Percentiles rank a stretch among this genome's conserved stretches.
Conservation (phyloP, 208 protist species). For the Leishmania gerbilli region DNA sequence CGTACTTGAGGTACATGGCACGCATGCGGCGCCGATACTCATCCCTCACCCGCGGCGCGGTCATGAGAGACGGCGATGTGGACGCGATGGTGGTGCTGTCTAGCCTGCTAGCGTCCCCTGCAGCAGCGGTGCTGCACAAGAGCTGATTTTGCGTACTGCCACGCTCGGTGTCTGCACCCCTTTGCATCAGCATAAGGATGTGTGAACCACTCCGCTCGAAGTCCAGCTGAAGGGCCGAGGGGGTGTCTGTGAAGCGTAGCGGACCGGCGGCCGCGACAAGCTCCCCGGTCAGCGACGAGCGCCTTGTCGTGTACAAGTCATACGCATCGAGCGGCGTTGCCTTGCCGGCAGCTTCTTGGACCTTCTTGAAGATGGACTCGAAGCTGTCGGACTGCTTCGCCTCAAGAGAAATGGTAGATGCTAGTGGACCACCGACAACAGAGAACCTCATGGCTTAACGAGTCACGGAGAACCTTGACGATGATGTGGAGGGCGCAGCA, state of each 20-base stretch:
- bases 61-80: slow-evolving; percentile 3
- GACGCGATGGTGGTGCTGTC: background rate
- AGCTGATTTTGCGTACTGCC: slow-evolving; percentile 4
- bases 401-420: slow-evolving; percentile 42
- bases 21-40: slow-evolving; percentile 35
- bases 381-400: slow-evolving; percentile 47
- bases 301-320: slow-evolving; percentile 28
- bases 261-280: slow-evolving; percentile 6
- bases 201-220: slow-evolving; percentile 18
- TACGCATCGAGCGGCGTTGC: slow-evolving; percentile 36
- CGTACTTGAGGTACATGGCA: slow-evolving; percentile 43
- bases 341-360: slow-evolving; percentile 48
- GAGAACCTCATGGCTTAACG: slow-evolving; percentile 48
- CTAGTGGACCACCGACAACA: slow-evolving; percentile 46
- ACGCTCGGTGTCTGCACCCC: background rate
- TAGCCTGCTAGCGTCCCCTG: background rate
- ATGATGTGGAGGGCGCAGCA: background rate
- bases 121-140: slow-evolving; percentile 7
- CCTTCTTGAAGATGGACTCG: slow-evolving; percentile 50
- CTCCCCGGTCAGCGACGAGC: slow-evolving; percentile 15
- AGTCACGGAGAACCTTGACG: background rate
- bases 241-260: slow-evolving; percentile 26
- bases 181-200: slow-evolving; percentile 16
- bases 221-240: slow-evolving; percentile 12
- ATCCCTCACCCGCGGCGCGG: slow-evolving; percentile 3